Evolutionary conservation across 345 rosid species (phyloP).

Genomic region (Eucalyptus caleyi): DNA sequence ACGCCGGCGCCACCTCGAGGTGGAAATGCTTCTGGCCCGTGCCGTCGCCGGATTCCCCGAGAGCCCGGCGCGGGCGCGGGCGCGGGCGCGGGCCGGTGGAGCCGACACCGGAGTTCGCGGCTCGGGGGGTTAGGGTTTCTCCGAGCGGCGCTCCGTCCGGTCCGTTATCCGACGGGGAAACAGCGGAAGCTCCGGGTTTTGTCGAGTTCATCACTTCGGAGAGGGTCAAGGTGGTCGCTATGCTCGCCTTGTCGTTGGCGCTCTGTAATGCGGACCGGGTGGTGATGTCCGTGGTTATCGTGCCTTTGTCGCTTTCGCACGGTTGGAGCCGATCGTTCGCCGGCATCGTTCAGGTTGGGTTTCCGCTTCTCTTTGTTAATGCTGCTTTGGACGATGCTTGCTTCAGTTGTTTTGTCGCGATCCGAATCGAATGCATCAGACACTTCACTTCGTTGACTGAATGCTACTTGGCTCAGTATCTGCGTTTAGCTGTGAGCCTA

Average conservation of each 20-base stretch:
- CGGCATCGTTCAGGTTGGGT: slow-evolving; percentile 83
- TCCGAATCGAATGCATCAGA: neutral
- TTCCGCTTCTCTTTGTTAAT: neutral
- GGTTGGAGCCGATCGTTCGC: slow-evolving; percentile 98
- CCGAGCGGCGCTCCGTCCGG: slow-evolving; percentile 32
- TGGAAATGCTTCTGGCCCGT: neutral
- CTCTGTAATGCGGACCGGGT: slow-evolving; percentile 93
- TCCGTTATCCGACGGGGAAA: slow-evolving; percentile 10
- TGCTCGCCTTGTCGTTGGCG: slow-evolving; percentile 79
- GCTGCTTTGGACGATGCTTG: neutral
- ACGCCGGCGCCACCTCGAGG: neutral
- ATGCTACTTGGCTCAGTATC: neutral
- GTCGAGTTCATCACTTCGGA: slow-evolving; percentile 86
- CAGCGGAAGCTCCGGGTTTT: slow-evolving; percentile 26
- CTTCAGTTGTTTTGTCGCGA: neutral
- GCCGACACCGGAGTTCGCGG: neutral
- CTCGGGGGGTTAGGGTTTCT: slow-evolving; percentile 29
- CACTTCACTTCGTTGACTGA: neutral
- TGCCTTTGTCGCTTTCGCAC: slow-evolving; percentile 66
- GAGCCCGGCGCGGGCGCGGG: neutral
- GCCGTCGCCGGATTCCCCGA: neutral
- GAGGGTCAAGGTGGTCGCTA: slow-evolving; percentile 85
- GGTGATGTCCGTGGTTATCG: slow-evolving; percentile 93
- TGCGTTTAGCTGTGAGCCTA: neutral
- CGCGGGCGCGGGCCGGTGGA: neutral